Base-by-base conservation (phyloP, 2,329 filamentous ascomycete genomes). In the Aspergillus novoparasiticus region DNA sequence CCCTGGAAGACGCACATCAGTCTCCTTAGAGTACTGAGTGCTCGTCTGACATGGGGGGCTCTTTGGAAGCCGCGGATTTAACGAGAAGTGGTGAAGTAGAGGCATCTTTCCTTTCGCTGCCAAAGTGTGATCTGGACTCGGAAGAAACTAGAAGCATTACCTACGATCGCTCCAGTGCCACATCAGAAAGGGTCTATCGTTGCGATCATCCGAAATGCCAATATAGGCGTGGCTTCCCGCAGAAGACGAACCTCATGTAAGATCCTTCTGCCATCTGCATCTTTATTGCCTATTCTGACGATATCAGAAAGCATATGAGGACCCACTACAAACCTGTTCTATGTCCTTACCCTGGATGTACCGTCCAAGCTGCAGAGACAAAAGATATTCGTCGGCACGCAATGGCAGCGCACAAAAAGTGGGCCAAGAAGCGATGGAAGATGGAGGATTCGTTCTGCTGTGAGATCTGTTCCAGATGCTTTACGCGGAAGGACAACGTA, bases 381-480 rank as follows among this genome's bases (percentile, higher is more conserved):
- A 46, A 8, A 12, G 43, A 14, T 46, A 3, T 46, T 23, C n/a
- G 1, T 46, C 43, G 43, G n/a, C 43, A 46, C 43, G 43, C 4
- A 10, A 6, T 12, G 43, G n/a, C 0, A 46, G 10, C 10, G 4
- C 43, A 46, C 43, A 46, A 23, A 4, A 2, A 1, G 43, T 23
- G n/a, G 43, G 43, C 43, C 11, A 46, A 4, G 43, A 3, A 4
- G 11, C 43, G 4, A 23, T 46, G n/a, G 43, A 46, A 23, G 0
- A 3, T 46, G 1, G 43, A 45, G 19, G 41, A 6, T 4, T 4
- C n/a, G 43, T 46, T 46, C 21, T 5, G 1, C 11, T 46, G 43
- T 46, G 14, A 1, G 9, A 2, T 21, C 0, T 46, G 43, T 46
- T 23, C 1, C 43, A 14, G 0, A 23, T 1, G 1, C 2, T 46